Evolutionary conservation across 106 monocot species (phyloP).

Genomic region (Posidonia australis): DNA sequence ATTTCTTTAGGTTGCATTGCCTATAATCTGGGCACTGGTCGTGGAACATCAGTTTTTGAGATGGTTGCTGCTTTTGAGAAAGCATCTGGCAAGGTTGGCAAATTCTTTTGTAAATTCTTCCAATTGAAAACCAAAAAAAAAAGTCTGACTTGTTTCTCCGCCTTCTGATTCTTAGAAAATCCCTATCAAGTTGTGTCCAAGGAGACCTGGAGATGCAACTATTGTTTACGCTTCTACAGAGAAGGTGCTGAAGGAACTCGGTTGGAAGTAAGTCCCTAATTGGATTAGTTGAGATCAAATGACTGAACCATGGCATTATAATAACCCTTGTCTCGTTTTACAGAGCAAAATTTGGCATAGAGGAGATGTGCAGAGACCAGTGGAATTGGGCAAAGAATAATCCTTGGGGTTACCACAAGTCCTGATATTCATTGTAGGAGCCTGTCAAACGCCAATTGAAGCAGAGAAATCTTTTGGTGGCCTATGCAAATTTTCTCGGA

Average conservation of each 20-base stretch:
- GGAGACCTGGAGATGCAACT: conserved; percentile 74
- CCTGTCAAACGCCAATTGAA: neutral
- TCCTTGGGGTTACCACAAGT: conserved; percentile 41
- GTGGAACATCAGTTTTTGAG: conserved; percentile 70
- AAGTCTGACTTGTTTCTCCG: neutral
- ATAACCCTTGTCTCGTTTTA: conserved; percentile 1
- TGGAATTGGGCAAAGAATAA: conserved; percentile 67
- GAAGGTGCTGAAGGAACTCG: conserved; percentile 64
- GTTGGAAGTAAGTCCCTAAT: conserved; percentile 48
- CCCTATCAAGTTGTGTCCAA: conserved; percentile 58
- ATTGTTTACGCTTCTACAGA: conserved; percentile 71
- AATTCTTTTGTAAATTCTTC: neutral
- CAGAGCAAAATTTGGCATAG: conserved; percentile 46
- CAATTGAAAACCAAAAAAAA: neutral
- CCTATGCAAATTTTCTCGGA: neutral
- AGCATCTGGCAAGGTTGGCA: conserved; percentile 56
- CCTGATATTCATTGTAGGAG: neutral
- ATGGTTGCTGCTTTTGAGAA: conserved; percentile 84
- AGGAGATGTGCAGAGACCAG: conserved; percentile 72
- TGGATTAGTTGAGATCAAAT: too few species aligned
- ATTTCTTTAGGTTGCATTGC: conserved; percentile 53
- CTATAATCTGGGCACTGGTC: conserved; percentile 73
- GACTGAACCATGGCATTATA: neutral
- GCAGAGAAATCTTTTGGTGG: neutral
- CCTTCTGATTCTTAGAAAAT: conserved; percentile 43